Evolutionary conservation across 495 filamentous ascomycete genomes (phyloP), one percentile per base, ranked within the genome.

Genomic region (Aspergillus leporis): DNA sequence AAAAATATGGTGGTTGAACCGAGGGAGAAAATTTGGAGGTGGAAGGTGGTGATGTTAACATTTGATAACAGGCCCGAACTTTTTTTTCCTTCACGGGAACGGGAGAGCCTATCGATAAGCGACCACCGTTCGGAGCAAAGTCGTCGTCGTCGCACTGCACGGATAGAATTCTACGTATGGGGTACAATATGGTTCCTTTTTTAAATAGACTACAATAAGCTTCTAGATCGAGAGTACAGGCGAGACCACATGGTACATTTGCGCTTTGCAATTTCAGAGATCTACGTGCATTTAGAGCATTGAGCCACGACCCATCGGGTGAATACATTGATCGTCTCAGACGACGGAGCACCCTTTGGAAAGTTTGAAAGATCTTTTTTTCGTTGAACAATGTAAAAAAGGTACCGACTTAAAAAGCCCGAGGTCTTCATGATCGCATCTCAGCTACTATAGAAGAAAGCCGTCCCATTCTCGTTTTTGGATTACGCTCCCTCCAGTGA

Each of bases 381-480:
- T 59, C 64, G 68, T 70, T 69, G 65, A 58, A 64, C 62, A 64
- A 63, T 62, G 61, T 52, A 56, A 61, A 65, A n/a, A 65, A 66
- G 68, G 61, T 68, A 64, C 65, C 63, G 70, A 73, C 64, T 66
- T 69, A 56, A 60, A 70, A 65, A 63, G 66, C 63, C 67, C 54
- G 59, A 68, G 70, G 67, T 72, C 68, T 76, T 77, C 76, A 73
- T 77, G 70, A 75, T 72, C 72, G 69, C 73, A 77, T 77, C 72
- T 70, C 69, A 72, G 73, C 74, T 76, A 77, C 74, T 71, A 55
- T 62, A 67, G 68, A 74, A 73, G 65, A 75, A 77, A 77, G 73
- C 70, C 72, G 68, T 76, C 70, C 73, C 66, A 69, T 68, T 72
- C 56, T 70, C 63, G 72, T 65, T 69, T 74, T 75, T 66, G 64